Conservation (phyloP, 768 basidiomycete genomes). For the Gautieria morchelliformis region DNA sequence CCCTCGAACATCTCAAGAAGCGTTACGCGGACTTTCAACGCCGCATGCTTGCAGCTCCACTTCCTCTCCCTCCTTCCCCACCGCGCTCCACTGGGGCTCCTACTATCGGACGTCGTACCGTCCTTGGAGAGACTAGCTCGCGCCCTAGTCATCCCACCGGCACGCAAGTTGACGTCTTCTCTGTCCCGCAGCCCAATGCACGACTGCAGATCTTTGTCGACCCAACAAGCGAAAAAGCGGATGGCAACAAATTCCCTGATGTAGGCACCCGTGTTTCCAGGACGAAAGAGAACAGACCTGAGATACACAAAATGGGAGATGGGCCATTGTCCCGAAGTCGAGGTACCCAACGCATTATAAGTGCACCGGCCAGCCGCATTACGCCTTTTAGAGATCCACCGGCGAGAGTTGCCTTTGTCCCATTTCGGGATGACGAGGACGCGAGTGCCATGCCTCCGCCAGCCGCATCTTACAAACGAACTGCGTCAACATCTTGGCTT, state of each 20-base stretch:
- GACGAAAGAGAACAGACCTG: constrained; percentile 69
- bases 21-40: constrained; percentile 32
- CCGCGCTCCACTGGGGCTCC: constrained; percentile 21
- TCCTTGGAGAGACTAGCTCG: constrained; percentile 35
- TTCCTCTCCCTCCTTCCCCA: constrained; percentile 19
- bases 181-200: constrained; percentile 36
- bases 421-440: constrained; percentile 30
- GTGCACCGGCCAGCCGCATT: constrained; percentile 38
- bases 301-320: constrained; percentile 54
- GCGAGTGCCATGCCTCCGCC: constrained; percentile 8
- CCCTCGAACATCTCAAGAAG: constrained; percentile 33
- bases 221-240: constrained; percentile 40
- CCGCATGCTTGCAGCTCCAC: constrained; percentile 25
- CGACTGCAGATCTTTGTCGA: constrained; percentile 69
- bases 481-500: background rate
- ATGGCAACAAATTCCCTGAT: constrained; percentile 51
- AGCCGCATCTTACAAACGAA: background rate
- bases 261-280: constrained; percentile 69
- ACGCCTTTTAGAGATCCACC: constrained; percentile 55
- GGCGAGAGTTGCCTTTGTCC: constrained; percentile 24
- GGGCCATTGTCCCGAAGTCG: constrained; percentile 56
- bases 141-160: constrained; percentile 17
- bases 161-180: background rate
- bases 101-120: constrained; percentile 25
- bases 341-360: constrained; percentile 44